Evolutionary conservation across 2,329 filamentous ascomycete genomes (phyloP).

Genomic region (Byssochlamys sp.): DNA sequence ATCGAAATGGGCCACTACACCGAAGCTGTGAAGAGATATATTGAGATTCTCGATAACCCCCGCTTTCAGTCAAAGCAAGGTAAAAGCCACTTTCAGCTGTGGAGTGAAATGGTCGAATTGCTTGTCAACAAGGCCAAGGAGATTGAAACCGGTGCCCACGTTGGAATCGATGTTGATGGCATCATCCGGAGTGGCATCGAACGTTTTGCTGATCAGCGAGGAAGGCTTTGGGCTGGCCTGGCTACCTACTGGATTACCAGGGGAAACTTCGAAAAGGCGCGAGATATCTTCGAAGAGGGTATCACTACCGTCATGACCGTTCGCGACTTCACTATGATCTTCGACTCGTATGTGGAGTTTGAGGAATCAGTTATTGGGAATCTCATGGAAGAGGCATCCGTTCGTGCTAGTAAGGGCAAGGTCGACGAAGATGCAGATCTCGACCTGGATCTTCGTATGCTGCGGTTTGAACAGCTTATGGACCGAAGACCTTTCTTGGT

Average conservation of each 20-base stretch:
- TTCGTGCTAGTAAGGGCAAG: conserved; percentile 66
- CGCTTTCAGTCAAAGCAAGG: conserved; percentile 85
- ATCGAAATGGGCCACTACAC: conserved; percentile 74
- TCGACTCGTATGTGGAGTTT: conserved; percentile 92
- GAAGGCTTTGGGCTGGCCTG: conserved; percentile 87
- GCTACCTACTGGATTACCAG: conserved; percentile 94
- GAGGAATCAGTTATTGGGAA: conserved; percentile 90
- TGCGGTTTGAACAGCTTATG: conserved; percentile 97
- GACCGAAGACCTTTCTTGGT: conserved; percentile 89
- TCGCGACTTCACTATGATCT: conserved; percentile 89
- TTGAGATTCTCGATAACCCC: conserved; percentile 81
- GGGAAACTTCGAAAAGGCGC: conserved; percentile 81
- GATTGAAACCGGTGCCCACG: conserved; percentile 69
- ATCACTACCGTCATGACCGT: conserved; percentile 98
- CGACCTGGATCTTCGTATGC: conserved; percentile 91
- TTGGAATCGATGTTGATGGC: conserved; percentile 77
- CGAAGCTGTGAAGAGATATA: conserved; percentile 83
- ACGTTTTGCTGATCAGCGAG: conserved; percentile 84
- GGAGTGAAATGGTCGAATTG: conserved; percentile 94
- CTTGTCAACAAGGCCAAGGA: conserved; percentile 83
- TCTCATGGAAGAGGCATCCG: conserved; percentile 78
- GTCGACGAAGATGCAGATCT: conserved; percentile 78
- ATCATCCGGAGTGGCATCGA: conserved; percentile 88
- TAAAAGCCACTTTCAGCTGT: conserved; percentile 91
- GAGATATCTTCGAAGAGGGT: conserved; percentile 90